Percentiles rank a stretch among this genome's conserved stretches.
Conservation (phyloP, 1,284 basidiomycete genomes). For the Peniophora sp. region DNA sequence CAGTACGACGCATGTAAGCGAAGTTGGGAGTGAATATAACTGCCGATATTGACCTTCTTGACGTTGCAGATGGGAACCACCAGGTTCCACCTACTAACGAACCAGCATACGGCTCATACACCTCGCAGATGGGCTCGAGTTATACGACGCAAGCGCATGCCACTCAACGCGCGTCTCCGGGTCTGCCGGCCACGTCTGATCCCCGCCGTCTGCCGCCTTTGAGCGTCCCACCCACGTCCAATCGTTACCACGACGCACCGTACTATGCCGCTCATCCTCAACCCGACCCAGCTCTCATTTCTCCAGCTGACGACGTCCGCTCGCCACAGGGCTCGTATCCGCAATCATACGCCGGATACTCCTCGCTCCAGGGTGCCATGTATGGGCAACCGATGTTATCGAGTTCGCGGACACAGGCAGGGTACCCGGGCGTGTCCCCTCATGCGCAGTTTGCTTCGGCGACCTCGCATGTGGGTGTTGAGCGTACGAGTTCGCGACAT, state of each 20-base stretch:
- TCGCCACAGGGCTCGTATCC: constrained; percentile 50
- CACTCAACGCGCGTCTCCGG: constrained; percentile 39
- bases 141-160: background rate
- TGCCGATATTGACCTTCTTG: too few species aligned
- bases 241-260: constrained; percentile 36
- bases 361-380: constrained; percentile 1
- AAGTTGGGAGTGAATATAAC: too few species aligned
- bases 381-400: constrained; percentile 2
- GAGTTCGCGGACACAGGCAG: constrained; percentile 2
- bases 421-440: constrained; percentile 25
- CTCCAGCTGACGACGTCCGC: constrained; percentile 28
- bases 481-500: constrained; percentile 16
- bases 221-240: constrained; percentile 25
- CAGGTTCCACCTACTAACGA: background rate
- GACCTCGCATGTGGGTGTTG: constrained; percentile 21
- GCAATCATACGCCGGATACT: constrained; percentile 3
- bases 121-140: background rate
- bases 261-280: constrained; percentile 28
- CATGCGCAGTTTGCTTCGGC: constrained; percentile 25
- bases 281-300: constrained; percentile 3
- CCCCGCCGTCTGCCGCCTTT: constrained; percentile 41
- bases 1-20: background rate
- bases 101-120: background rate
- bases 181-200: constrained; percentile 37
- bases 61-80: too few species aligned